phyloP scores from a whole-genome alignment of 1,139 yeast genomes.

The Pichia sp. region DNA sequence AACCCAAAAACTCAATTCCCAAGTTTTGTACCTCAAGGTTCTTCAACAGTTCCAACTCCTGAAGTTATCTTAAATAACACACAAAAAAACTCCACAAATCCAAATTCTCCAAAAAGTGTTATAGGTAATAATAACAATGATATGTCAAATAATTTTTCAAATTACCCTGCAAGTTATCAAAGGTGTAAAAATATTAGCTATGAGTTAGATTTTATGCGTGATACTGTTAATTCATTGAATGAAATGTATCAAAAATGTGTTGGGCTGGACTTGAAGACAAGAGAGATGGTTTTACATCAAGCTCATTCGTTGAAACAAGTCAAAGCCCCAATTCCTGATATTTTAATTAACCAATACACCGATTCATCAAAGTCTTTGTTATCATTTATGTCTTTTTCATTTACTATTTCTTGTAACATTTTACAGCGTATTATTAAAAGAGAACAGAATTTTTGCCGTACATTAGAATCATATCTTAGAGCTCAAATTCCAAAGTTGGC shows the following conservation, averaged over 20 bases:
- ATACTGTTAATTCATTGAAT: not conserved
- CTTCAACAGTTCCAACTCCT: not conserved
- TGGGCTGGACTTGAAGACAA: conserved; percentile 4
- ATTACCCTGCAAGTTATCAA: not conserved
- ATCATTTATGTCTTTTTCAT: conserved; percentile 2
- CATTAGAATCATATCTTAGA: conserved; percentile 4
- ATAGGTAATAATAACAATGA: not conserved
- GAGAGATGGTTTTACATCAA: conserved; percentile 3
- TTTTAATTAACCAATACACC: conserved; percentile 5
- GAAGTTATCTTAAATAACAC: not conserved
- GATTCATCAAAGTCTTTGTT: conserved; percentile 6
- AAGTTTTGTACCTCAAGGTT: not conserved
- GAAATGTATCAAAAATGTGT: conserved; percentile 2
- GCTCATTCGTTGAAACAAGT: not conserved
- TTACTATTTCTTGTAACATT: not conserved
- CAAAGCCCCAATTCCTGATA: conserved; percentile 1
- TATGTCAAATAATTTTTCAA: not conserved
- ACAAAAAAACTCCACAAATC: not conserved
- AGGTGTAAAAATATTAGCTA: not conserved
- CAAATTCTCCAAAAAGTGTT: not conserved
- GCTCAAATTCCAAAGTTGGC: not conserved
- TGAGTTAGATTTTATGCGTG: conserved; percentile 3
- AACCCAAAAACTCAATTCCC: not conserved
- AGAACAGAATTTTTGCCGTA: conserved; percentile 2
- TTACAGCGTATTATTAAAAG: conserved; percentile 3